These are phyloP conservation scores for Phaseolus coccineus DNA, from an alignment of 331 rosid genomes.

Conservation along the genomic window DNA sequence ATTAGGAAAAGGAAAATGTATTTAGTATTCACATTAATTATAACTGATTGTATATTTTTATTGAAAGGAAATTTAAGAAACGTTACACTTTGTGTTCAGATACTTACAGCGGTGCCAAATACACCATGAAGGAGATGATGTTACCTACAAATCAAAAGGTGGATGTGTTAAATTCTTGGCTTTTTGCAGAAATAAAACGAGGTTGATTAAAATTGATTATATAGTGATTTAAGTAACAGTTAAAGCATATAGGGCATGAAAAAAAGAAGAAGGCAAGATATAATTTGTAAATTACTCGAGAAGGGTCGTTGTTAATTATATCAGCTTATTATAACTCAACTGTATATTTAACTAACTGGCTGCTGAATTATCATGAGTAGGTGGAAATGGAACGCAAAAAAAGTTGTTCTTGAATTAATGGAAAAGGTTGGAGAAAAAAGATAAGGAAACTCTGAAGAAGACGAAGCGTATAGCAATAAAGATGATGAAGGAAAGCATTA, in stretches of 20 bases:
- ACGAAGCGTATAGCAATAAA: neutral
- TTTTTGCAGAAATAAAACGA: neutral
- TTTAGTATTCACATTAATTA: neutral
- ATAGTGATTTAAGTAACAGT: neutral
- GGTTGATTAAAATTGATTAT: neutral
- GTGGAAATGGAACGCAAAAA: neutral
- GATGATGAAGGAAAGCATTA: neutral
- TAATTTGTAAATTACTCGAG: no score
- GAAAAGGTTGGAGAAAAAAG: no score
- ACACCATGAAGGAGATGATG: constrained; percentile 72
- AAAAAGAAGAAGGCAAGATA: neutral
- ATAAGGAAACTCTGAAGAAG: neutral
- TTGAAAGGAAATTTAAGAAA: neutral
- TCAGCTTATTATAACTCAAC: no score
- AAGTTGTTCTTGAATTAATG: no score
- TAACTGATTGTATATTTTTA: neutral
- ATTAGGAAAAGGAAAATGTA: neutral
- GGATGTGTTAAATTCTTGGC: constrained; percentile 13
- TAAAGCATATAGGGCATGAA: neutral
- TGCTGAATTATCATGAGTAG: neutral
- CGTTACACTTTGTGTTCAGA: neutral
- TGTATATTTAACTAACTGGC: no score
- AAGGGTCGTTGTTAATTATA: no score
- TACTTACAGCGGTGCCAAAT: constrained; percentile 83
- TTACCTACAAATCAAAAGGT: constrained; percentile 59